Evolutionary conservation across 2,329 filamentous ascomycete species (phyloP), one percentile per base, ranked within the genome.

Genomic region (Calonectria honghensis): DNA sequence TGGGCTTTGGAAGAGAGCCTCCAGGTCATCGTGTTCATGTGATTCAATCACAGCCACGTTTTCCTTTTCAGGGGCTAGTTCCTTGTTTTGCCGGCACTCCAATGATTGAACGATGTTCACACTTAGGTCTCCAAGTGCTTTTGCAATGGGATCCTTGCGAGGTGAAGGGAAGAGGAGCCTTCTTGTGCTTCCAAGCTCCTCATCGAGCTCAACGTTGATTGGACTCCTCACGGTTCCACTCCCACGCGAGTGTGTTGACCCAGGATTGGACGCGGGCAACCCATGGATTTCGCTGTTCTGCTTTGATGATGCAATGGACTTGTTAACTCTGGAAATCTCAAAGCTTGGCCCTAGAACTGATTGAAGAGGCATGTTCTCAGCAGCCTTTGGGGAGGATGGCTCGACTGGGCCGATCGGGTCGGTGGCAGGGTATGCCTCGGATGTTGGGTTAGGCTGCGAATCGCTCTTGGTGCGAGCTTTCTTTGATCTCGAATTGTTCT

Each of bases 141-240:
- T 95, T 1, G 89, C 85, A 59, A 91, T 88, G 45, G 90, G 91
- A 37, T 92, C 90, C 77, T 93, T 94, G 54, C 92, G 89, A 2
- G 94, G 94, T 0, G 94, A 96, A 1, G 95, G 94, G 80, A 97
- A 97, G 1, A 97, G 88, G 3, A 96, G 85, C 73, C 95, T 89
- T 74, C 94, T 90, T 0, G 94, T 96, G 67, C 83, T 85, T 41
- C 90, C 91, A 24, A 89, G 83, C 16, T 85, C 84, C n/a, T 86
- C 83, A 69, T 88, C 84, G 65, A 90, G 85, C 41, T 89, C 88
- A 66, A 87, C 79, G 51, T 90, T 87, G 41, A 93, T 91, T 20
- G 91, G 91, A 78, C 89, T 92, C 64, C 90, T 85, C 20, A 87
- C 89, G 37, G 90, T 91, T 59, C 91, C 91, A 74, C 86, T 89